phyloP scores from a whole-genome alignment of 106 monocot species.

The Dendrobium catenatum region DNA sequence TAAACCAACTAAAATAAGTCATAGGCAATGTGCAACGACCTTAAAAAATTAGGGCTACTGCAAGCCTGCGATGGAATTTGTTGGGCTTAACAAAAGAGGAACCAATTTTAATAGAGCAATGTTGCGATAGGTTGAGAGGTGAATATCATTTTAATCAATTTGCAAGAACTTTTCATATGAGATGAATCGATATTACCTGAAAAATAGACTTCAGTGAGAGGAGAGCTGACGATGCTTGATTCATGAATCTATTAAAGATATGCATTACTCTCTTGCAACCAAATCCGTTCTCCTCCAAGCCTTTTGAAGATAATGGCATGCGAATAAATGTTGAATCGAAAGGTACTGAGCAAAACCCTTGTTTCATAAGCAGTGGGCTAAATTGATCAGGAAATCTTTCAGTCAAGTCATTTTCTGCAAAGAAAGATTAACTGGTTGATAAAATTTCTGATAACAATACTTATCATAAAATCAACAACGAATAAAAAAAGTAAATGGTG shows the following conservation, averaged over 20 bases:
- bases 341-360: constrained; percentile 36
- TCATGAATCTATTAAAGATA: constrained; percentile 71
- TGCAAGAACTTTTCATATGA: neutral
- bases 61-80: neutral
- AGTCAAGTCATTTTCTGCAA: constrained; percentile 70
- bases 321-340: constrained; percentile 78
- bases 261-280: constrained; percentile 48
- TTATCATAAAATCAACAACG: neutral
- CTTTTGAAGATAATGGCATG: constrained; percentile 89
- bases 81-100: neutral
- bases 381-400: constrained; percentile 91
- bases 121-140: neutral
- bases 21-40: neutral
- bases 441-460: neutral
- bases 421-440: neutral
- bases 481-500: neutral
- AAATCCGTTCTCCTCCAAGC: constrained; percentile 46
- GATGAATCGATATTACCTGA: constrained; percentile 43
- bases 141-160: neutral
- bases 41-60: neutral
- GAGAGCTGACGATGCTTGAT: constrained; percentile 60
- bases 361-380: constrained; percentile 51
- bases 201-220: constrained; percentile 76
- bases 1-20: neutral
- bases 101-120: neutral